Evolutionary conservation across 371 early-diverging fungal species (phyloP), one percentile per base, ranked within the genome.

Genomic region (Syncephalastrum racemosum): DNA sequence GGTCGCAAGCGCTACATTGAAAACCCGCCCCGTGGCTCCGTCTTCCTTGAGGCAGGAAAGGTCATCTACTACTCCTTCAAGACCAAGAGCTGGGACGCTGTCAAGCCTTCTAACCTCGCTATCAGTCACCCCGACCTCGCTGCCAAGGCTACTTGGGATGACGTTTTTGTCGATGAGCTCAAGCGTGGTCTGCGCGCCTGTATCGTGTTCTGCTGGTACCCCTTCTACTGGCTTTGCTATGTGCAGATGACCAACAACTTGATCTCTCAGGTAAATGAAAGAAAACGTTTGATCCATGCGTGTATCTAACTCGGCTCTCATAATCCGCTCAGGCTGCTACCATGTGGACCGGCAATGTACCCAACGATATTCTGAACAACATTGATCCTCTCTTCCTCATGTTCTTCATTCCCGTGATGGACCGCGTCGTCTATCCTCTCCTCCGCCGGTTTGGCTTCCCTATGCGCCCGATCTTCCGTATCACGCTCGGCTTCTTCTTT

Each of bases 171-270:
- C 22, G 78, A 85, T 24, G 90, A 89, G 65, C 69, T 91, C 62
- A 77, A 73, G 59, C 73, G 77, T 47, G 71, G 85, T 6, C 67
- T 89, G 41, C 75, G 75, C 22, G 88, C 90, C 44, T 90, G 87
- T 78, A 76, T 79, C 59, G 84, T 90, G n/a, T 90, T 92, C 68
- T 62, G 79, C 48, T 85, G 85, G 77, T 90, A 69, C 61, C 89
- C 90, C 18, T 64, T 92, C 49, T 92, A 85, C 80, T 92, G 92
- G 92, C 79, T 87, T 31, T 80, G 86, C 58, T 90, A 90, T 70
- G 60, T 65, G 50, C 89, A 92, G 69, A 89, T 91, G 78, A 77
- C 77, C 50, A 87, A 85, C 75, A 90, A 90, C 67, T 72, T 92
- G 62, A 71, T 90, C 47, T 87, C 85, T 58, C 86, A 85, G 75